Evolutionary conservation across 345 rosid genomes (phyloP).

Genomic region (Acer negundo): DNA sequence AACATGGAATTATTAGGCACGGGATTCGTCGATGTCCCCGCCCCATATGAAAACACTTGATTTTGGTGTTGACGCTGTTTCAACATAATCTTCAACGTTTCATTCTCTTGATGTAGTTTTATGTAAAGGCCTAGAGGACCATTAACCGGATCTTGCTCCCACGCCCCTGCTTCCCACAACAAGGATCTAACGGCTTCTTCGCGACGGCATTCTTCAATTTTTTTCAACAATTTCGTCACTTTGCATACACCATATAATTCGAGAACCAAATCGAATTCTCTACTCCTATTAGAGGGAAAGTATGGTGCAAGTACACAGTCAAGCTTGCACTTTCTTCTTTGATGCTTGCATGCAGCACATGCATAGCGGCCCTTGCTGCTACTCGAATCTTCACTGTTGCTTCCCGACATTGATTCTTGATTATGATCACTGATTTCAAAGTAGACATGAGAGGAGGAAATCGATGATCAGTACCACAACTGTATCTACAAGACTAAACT

Average conservation of each 20-base stretch:
- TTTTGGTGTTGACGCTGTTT: not conserved
- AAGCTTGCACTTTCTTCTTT: constrained; percentile 25
- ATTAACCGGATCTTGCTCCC: constrained; percentile 27
- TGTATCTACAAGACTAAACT: too few species aligned
- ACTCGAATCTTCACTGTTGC: too few species aligned
- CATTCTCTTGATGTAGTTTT: not conserved
- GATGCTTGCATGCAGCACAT: constrained; percentile 41
- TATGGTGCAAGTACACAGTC: constrained; percentile 26
- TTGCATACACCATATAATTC: constrained; percentile 29
- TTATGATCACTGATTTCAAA: too few species aligned
- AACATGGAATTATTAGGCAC: not conserved
- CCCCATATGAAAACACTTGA: not conserved
- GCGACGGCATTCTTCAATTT: not conserved
- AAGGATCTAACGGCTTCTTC: constrained; percentile 21
- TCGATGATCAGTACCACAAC: not conserved
- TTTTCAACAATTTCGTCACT: constrained; percentile 12
- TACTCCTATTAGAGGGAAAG: constrained; percentile 13
- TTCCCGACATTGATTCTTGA: not conserved
- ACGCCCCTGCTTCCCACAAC: constrained; percentile 35
- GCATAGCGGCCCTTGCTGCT: constrained; percentile 14
- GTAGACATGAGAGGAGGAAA: not conserved
- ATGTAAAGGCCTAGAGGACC: constrained; percentile 30
- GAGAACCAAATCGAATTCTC: constrained; percentile 22
- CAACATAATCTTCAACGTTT: not conserved
- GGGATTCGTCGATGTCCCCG: not conserved